Conservation (phyloP, 345 rosid genomes). For the Salix purpurea region DNA sequence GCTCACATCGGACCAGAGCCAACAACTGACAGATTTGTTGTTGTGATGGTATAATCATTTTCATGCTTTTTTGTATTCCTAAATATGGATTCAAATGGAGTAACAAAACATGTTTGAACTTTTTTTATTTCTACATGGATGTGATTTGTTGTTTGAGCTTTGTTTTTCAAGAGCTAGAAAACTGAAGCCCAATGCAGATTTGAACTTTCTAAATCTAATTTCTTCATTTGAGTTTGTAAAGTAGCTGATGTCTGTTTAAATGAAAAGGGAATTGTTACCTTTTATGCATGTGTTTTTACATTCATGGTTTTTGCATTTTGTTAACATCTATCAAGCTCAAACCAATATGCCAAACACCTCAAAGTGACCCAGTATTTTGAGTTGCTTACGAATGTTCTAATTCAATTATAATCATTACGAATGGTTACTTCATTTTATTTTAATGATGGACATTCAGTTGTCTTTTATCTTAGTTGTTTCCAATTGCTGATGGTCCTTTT, state of each 20-base stretch:
- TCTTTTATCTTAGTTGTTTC: not conserved
- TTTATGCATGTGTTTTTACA: not conserved
- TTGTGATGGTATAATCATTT: conserved; percentile 20
- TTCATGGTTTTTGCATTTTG: too few species aligned
- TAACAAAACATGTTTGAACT: not conserved
- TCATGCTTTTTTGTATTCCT: not conserved
- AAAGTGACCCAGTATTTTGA: not conserved
- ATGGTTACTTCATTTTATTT: not conserved
- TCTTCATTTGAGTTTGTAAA: not conserved
- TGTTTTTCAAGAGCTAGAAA: not conserved
- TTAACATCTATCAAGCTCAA: not conserved
- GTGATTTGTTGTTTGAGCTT: not conserved
- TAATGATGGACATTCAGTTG: not conserved
- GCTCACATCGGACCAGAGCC: conserved; percentile 36
- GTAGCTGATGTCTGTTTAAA: not conserved
- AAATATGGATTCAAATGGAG: not conserved
- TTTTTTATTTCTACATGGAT: not conserved
- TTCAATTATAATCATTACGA: not conserved
- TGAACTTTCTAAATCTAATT: not conserved
- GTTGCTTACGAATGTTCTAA: not conserved
- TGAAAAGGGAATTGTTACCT: not conserved
- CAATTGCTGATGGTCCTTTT: not conserved
- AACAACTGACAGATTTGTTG: conserved; percentile 32
- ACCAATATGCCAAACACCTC: not conserved
- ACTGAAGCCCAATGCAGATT: not conserved